These are phyloP conservation scores for Cladosporium velox DNA, from an alignment of 2,329 filamentous ascomycete genomes.

Conservation along the genomic window DNA sequence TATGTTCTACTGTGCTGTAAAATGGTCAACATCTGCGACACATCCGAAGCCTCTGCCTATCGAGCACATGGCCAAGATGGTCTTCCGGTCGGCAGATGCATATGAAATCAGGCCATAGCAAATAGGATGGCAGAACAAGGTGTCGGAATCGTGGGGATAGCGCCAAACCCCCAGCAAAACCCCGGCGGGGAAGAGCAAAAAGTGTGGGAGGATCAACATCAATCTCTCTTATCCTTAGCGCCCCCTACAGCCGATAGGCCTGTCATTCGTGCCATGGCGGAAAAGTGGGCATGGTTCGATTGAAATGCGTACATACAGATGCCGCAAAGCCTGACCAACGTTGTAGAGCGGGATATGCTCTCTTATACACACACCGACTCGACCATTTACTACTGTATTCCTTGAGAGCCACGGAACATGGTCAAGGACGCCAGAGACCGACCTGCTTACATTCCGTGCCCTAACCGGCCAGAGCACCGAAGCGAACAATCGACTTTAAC, in stretches of 20 bases:
- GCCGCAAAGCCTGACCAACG: not conserved
- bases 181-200: not conserved
- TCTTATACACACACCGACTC: not conserved
- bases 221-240: conserved; percentile 12
- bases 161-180: not conserved
- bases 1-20: not conserved
- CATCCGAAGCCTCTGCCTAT: not conserved
- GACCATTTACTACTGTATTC: not conserved
- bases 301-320: not conserved
- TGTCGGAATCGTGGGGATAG: not conserved
- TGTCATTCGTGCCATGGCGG: not conserved
- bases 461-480: conserved; percentile 10
- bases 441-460: conserved; percentile 1
- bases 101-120: not conserved
- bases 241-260: conserved; percentile 4
- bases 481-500: conserved; percentile 12
- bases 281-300: not conserved
- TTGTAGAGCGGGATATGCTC: not conserved
- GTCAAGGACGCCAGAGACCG: not conserved
- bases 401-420: not conserved
- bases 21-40: not conserved
- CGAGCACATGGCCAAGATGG: not conserved
- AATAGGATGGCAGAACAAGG: not conserved
- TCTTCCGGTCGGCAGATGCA: not conserved
- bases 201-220: not conserved